phyloP scores from a whole-genome alignment of 768 basidiomycete species.

The Mycena belliarum region DNA sequence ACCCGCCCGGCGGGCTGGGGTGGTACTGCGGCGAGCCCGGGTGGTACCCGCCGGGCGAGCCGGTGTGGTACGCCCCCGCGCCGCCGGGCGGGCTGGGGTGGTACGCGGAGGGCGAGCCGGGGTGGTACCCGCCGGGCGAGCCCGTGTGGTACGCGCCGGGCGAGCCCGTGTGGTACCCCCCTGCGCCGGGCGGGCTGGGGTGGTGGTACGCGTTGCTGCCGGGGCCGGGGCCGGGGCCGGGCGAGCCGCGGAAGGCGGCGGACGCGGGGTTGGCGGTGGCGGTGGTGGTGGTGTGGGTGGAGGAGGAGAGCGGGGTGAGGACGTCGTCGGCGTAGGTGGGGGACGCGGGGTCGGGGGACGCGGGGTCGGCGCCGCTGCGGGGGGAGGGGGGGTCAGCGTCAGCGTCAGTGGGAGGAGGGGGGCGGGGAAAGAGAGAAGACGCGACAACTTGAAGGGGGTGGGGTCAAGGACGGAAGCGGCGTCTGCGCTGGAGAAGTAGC shows the following conservation, averaged over 20 bases:
- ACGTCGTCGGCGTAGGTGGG: conserved; percentile 54
- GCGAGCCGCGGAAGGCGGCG: neutral
- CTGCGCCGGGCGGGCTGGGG: neutral
- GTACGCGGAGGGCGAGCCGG: neutral
- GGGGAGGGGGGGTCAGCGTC: no score
- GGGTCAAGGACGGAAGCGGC: no score
- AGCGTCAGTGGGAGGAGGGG: neutral
- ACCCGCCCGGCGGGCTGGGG: no score
- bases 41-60: conserved; percentile 31
- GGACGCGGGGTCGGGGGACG: conserved; percentile 45
- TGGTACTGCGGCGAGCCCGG: no score
- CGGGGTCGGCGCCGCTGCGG: conserved; percentile 51
- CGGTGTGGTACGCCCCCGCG: conserved; percentile 48
- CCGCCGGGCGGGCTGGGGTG: conserved; percentile 44
- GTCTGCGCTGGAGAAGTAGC: no score
- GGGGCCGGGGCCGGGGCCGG: no score
- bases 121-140: no score
- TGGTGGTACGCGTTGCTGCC: neutral
- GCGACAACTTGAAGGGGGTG: no score
- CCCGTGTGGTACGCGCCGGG: neutral
- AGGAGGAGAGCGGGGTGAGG: conserved; percentile 47
- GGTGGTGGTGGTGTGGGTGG: neutral
- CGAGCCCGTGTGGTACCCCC: neutral
- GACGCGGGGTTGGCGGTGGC: neutral
- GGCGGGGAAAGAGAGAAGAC: neutral